Evolutionary conservation across 176 grass and related monocot genomes (phyloP), one percentile per base, ranked within the genome.

Genomic region (Cenchrus purpureus): DNA sequence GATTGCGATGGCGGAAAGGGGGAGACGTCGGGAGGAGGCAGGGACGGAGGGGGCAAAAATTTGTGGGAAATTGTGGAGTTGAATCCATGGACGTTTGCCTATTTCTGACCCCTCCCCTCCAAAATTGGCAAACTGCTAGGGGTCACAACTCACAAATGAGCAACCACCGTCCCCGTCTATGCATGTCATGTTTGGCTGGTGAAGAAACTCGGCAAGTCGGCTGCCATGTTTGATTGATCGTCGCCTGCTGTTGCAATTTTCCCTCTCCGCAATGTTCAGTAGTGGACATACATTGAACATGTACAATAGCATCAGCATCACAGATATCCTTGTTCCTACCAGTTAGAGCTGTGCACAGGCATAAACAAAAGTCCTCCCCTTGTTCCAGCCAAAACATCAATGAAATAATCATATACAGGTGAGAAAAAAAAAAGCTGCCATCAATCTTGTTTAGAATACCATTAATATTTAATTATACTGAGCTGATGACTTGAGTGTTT

Each of bases 21-120:
- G 17, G 37, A 48, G 46, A 14, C 77, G 37, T 40, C 37, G 37
- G 37, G 37, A 40, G 37, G 37, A 40, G 37, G 37, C 37, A 40
- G 54, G 54, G 29, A 65, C 42, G 52, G 67, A 63, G 69, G 45
- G 54, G 10, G 1, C 8, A 29, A 49, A 42, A 63, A 68, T n/a
- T 44, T 6, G 25, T 42, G 60, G 84, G 3, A 64, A 60, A 37
- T 14, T 10, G 1, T 2, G 20, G 12, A 62, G 48, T 29, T 25
- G 29, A 73, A 58, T 55, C 63, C 71, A 43, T 77, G 70, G 77
- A 3, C 4, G n/a, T 43, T 48, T 86, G 83, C 32, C 82, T 82
- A 82, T 89, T 89, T 85, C 61, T 85, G 72, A 64, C 20, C 37
- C 28, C 87, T 67, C 59, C 59, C 57, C 80, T 40, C 89, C 82